phyloP scores from a whole-genome alignment of 208 protist genomes.

The Balamuthia mandrillaris region DNA sequence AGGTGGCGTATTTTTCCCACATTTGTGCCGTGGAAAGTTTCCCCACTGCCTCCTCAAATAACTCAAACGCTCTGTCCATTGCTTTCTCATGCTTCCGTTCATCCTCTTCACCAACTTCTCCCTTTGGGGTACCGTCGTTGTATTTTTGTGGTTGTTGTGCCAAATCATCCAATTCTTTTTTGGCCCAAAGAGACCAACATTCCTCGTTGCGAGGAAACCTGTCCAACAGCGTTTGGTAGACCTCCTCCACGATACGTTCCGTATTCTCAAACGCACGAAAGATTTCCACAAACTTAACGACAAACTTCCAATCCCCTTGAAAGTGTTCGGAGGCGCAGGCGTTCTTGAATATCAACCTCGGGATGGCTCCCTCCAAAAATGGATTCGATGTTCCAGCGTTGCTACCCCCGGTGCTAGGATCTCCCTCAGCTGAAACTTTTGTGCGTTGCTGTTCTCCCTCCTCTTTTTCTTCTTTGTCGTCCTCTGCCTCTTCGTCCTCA shows the following conservation, averaged over 20 bases:
- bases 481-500: not conserved
- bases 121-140: not conserved
- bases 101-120: not conserved
- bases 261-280: not conserved
- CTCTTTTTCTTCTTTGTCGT: not conserved
- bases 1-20: not conserved
- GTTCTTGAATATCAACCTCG: not conserved
- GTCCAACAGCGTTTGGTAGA: not conserved
- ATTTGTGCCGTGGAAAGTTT: not conserved
- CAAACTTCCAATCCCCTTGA: no score
- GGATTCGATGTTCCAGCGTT: no score
- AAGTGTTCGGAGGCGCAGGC: not conserved
- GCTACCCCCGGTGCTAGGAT: no score
- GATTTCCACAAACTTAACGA: not conserved
- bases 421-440: not conserved
- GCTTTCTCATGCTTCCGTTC: not conserved
- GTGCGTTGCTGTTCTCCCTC: not conserved
- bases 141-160: not conserved
- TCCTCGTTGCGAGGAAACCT: not conserved
- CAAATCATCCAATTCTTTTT: not conserved
- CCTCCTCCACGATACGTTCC: not conserved
- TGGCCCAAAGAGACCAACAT: not conserved
- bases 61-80: not conserved
- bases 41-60: not conserved
- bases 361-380: conserved; percentile 6